Conservation (phyloP, 345 rosid genomes). For the Angophora floribunda region DNA sequence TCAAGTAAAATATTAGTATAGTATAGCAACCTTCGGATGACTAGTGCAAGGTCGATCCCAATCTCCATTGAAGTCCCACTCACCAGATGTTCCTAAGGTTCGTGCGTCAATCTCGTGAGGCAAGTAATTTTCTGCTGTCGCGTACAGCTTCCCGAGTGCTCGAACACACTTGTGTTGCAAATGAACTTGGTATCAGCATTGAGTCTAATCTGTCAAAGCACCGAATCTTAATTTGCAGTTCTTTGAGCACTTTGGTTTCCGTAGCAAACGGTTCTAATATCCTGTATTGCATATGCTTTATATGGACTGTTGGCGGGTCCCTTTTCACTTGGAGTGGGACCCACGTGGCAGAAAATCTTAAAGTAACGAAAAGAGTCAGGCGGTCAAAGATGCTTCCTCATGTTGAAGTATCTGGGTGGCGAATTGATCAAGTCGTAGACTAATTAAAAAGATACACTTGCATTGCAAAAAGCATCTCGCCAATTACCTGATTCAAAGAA, state of each 20-base stretch:
- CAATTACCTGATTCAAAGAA: background rate
- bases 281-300: background rate
- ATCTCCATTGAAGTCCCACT: slow-evolving; percentile 25
- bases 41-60: slow-evolving; percentile 30
- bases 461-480: background rate
- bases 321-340: too few relatives aligned
- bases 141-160: background rate
- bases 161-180: background rate
- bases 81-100: background rate
- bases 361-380: background rate
- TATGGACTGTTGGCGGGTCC: background rate
- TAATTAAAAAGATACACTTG: too few relatives aligned
- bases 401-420: background rate
- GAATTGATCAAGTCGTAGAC: background rate
- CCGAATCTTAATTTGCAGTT: background rate
- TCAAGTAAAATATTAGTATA: background rate
- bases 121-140: background rate
- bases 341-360: too few relatives aligned
- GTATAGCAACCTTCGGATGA: slow-evolving; percentile 29
- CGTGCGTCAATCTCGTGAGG: slow-evolving; percentile 11
- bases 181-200: background rate
- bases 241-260: background rate
- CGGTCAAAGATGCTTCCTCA: background rate
- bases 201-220: background rate
- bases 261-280: too few relatives aligned